phyloP scores from a whole-genome alignment of 2,329 filamentous ascomycete genomes.

The Dactylonectria macrodidyma region DNA sequence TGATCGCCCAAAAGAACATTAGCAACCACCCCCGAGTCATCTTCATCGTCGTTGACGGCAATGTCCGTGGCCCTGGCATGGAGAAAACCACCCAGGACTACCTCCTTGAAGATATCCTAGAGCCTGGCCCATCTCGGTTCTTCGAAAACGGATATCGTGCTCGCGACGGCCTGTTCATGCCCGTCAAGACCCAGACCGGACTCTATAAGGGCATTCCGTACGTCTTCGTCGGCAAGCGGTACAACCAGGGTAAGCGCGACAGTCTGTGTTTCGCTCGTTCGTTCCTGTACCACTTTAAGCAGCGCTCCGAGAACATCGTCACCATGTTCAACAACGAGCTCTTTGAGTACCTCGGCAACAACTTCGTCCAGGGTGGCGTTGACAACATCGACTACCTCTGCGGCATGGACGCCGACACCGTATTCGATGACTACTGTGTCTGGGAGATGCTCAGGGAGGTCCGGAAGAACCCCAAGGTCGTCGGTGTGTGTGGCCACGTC shows the following conservation, averaged over 20 bases:
- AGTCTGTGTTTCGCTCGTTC: constrained; percentile 64
- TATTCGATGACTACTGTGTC: constrained; percentile 62
- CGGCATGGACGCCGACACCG: constrained; percentile 65
- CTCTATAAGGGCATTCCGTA: constrained; percentile 62
- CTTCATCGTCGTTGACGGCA: constrained; percentile 64
- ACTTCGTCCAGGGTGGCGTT: constrained; percentile 56
- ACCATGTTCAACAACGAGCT: constrained; percentile 64
- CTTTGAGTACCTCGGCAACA: constrained; percentile 58
- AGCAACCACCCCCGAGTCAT: constrained; percentile 59
- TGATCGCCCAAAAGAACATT: constrained; percentile 61
- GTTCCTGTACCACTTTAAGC: constrained; percentile 64
- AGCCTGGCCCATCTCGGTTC: constrained; percentile 49
- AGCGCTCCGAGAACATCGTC: constrained; percentile 56
- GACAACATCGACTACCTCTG: constrained; percentile 59
- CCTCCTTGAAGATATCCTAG: constrained; percentile 63
- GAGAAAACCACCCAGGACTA: constrained; percentile 64
- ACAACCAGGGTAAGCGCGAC: constrained; percentile 66
- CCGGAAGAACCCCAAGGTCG: constrained; percentile 58
- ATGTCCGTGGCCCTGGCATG: constrained; percentile 63
- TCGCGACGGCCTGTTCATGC: constrained; percentile 63
- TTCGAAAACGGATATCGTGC: constrained; percentile 62
- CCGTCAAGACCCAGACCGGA: constrained; percentile 60
- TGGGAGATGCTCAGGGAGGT: constrained; percentile 60
- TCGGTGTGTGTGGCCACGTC: constrained; percentile 65
- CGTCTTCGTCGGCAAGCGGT: constrained; percentile 63